Conservation (phyloP, 352 stramenopile genomes). For the Phytophthora rubi region DNA sequence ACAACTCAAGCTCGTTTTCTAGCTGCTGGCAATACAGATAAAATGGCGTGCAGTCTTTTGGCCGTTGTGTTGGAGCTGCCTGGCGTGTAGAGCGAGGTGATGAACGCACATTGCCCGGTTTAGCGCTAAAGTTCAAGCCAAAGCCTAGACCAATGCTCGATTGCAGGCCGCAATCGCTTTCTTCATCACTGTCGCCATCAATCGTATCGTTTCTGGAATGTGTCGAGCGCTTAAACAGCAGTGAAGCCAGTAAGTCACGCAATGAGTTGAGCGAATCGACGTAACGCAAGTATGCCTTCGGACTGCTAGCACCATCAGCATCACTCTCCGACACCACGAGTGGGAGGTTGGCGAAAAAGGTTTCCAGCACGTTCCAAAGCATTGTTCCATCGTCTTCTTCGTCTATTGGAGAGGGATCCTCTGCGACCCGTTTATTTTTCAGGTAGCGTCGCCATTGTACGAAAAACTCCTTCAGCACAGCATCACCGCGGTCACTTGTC, state of each 20-base stretch:
- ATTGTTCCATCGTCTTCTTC: conserved; percentile 34
- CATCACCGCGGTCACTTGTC: conserved; percentile 72
- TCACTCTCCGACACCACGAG: conserved; percentile 58
- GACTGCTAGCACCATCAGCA: conserved; percentile 26
- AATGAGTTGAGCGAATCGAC: conserved; percentile 61
- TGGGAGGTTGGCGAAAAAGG: conserved; percentile 66
- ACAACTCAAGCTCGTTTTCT: conserved; percentile 57
- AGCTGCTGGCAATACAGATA: conserved; percentile 74
- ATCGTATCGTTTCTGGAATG: conserved; percentile 9
- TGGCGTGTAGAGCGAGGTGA: conserved; percentile 2
- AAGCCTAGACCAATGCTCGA: conserved; percentile 38
- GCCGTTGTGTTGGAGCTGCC: background rate
- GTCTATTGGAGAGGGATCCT: background rate
- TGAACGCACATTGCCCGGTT: background rate
- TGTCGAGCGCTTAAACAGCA: conserved; percentile 52
- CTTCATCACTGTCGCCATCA: conserved; percentile 36
- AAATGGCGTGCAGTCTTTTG: conserved; percentile 39
- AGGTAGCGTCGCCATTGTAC: conserved; percentile 47
- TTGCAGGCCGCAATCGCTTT: conserved; percentile 1
- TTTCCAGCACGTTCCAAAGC: conserved; percentile 70
- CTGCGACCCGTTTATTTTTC: conserved; percentile 1
- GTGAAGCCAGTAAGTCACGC: conserved; percentile 51
- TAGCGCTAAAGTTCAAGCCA: conserved; percentile 32
- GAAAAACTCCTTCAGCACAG: conserved; percentile 71
- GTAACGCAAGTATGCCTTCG: conserved; percentile 64